These are phyloP conservation scores for Yarrowia phangngaensis DNA, from an alignment of 805 yeast species.

Conservation along the genomic window DNA sequence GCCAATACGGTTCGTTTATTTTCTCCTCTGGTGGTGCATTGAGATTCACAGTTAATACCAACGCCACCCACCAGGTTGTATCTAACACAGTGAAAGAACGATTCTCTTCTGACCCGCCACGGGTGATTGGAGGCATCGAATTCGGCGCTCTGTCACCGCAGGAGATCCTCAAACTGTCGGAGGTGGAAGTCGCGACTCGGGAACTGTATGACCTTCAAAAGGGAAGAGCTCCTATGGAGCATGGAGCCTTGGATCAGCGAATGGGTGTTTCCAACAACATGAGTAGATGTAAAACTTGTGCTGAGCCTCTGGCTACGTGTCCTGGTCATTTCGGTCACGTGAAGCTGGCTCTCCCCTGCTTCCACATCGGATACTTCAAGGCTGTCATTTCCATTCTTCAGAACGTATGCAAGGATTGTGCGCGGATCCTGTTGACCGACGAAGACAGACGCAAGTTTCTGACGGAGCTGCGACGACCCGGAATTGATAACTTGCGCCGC, in stretches of 20 bases:
- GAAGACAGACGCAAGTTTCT: slow-evolving; percentile 63
- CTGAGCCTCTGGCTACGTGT: slow-evolving; percentile 86
- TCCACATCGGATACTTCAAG: slow-evolving; percentile 96
- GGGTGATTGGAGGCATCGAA: slow-evolving; percentile 82
- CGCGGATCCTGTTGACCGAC: slow-evolving; percentile 71
- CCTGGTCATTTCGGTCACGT: slow-evolving; percentile 99
- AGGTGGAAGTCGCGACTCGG: slow-evolving; percentile 86
- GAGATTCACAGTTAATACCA: too few relatives aligned
- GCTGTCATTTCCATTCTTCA: slow-evolving; percentile 84
- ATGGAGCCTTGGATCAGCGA: slow-evolving; percentile 85
- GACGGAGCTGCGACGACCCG: slow-evolving; percentile 79
- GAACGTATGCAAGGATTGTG: slow-evolving; percentile 86
- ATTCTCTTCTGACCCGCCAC: slow-evolving; percentile 75
- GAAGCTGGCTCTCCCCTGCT: slow-evolving; percentile 88
- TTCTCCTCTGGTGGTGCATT: too few relatives aligned
- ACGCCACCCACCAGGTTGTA: background rate
- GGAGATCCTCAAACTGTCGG: slow-evolving; percentile 89
- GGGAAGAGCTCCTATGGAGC: slow-evolving; percentile 73
- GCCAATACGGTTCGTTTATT: too few relatives aligned
- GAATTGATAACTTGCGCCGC: slow-evolving; percentile 82
- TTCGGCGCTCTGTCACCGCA: slow-evolving; percentile 90
- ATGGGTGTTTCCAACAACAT: slow-evolving; percentile 93
- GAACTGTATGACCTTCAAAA: slow-evolving; percentile 88
- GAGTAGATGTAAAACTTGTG: slow-evolving; percentile 87
- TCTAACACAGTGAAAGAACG: slow-evolving; percentile 39